Conservation (phyloP, 148 eudicot species). For the Oxyria digyna region DNA sequence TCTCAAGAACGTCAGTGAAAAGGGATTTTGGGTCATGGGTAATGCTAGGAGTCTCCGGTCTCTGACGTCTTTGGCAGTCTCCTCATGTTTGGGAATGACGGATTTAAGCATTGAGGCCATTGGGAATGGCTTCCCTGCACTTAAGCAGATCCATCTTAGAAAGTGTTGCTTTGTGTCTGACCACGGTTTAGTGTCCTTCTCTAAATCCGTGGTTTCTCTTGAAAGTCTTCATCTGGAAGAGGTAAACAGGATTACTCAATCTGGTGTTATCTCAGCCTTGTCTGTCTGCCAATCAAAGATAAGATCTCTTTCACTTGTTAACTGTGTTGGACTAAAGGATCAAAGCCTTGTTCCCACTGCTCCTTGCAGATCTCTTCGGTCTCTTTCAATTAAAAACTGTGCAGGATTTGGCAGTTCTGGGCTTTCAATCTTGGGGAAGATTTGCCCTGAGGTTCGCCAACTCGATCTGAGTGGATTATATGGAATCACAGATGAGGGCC, state of each 20-base stretch:
- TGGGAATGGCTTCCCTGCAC: conserved; percentile 48
- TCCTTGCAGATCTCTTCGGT: conserved; percentile 46
- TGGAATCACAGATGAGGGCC: conserved; percentile 54
- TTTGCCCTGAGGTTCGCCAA: conserved; percentile 60
- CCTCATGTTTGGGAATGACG: conserved; percentile 60
- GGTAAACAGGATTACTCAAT: conserved; percentile 52
- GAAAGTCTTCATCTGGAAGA: conserved; percentile 75
- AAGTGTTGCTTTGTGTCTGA: conserved; percentile 70
- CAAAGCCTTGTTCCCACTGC: conserved; percentile 14
- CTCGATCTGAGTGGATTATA: conserved; percentile 56
- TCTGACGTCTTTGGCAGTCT: conserved; percentile 37
- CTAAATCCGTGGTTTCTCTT: conserved; percentile 40
- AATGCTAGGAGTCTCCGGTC: conserved; percentile 49
- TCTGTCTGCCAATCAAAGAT: conserved; percentile 38
- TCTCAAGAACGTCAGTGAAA: conserved; percentile 58
- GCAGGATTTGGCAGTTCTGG: conserved; percentile 51
- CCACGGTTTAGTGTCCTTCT: conserved; percentile 47
- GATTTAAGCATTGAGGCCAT: conserved; percentile 64
- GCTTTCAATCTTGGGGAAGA: conserved; percentile 47
- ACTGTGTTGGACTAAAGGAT: conserved; percentile 70
- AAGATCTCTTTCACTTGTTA: conserved; percentile 54
- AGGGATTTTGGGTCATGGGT: conserved; percentile 91
- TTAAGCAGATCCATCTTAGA: conserved; percentile 51
- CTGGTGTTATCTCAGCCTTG: conserved; percentile 41
- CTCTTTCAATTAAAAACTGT: conserved; percentile 51